Base-by-base conservation (phyloP, 106 monocot species). In the Dendrobium officinale region DNA sequence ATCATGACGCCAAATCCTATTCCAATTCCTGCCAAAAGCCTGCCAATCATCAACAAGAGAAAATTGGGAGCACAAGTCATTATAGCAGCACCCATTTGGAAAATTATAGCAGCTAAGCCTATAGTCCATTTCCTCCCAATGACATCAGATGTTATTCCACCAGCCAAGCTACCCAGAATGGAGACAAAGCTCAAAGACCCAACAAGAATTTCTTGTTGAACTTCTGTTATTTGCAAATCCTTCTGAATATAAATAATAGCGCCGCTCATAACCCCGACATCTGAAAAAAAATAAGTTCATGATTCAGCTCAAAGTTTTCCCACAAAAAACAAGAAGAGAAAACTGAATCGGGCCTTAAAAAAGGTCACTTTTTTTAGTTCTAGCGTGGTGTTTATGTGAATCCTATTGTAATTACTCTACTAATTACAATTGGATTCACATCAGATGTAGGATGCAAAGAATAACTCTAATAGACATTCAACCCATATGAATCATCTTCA, bases 221-320 rank as follows among this genome's bases (percentile, higher is more conserved):
- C 95, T 86, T 93, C 92, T 10, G 85, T 88, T 85, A 95, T 90
- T 79, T 93, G 85, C 20, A 99, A 81, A 64, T 98, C 98, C 75
- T 86, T 88, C 27, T 95, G 86, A 56, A 98, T 98, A 84, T 95
- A 98, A 16, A 98, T 77, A 78, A 98, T 95, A 37, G 91, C 92
- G 2, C 98, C 98, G 75, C 98, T 98, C 98, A 98, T 98, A 80
- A 98, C 98, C 73, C 98, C 98, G 20, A 98, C 98, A 88, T 98
- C 98, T 98, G 89, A 72, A 86, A 8, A 8, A 79, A 73, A 4
- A 56, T 4, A 64, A 22, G 31, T 24, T 40, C 22, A 80, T 26
- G 31, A 29, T 31, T 83, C 61, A 44, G 55, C 26, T 27, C 75
- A 44, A 75, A 43, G 6, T 45, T 75, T 47, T 33, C 6, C 48